A percentile compares a stretch with the other conserved stretches of the same genome.
phyloP scores from a whole-genome alignment of 495 filamentous ascomycete genomes.

The Penicillium fimorum region DNA sequence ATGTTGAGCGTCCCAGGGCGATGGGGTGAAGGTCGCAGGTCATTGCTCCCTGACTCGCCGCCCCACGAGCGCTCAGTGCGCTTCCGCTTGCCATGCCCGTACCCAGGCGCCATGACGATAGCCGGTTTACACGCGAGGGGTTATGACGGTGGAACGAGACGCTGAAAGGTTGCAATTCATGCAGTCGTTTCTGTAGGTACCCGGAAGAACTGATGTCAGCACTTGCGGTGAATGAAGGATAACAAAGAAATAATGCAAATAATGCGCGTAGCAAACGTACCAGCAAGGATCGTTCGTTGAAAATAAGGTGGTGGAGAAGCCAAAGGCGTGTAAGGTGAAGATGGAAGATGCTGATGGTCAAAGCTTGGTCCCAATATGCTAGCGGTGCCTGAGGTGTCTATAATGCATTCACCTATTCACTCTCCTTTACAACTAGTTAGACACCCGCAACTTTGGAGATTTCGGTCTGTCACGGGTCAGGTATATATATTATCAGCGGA shows the following conservation, averaged over 20 bases:
- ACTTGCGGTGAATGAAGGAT: conserved; percentile 12
- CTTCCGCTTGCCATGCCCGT: conserved; percentile 58
- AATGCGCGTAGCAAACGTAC: conserved; percentile 14
- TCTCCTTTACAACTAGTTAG: no score
- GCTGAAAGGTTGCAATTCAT: conserved; percentile 43
- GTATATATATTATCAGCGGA: no score
- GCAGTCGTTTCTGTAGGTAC: conserved; percentile 26
- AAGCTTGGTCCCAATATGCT: conserved; percentile 25
- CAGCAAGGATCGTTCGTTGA: conserved; percentile 12
- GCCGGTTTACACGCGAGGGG: conserved; percentile 30
- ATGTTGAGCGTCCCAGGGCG: conserved; percentile 58
- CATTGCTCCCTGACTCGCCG: conserved; percentile 47
- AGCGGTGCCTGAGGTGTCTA: conserved; percentile 20
- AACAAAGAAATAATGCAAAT: background rate
- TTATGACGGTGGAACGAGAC: conserved; percentile 29
- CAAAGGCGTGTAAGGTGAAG: conserved; percentile 19
- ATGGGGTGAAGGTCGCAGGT: conserved; percentile 62
- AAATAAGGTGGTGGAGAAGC: conserved; percentile 2
- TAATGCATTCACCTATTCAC: background rate
- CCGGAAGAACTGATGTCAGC: conserved; percentile 10
- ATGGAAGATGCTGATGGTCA: conserved; percentile 20
- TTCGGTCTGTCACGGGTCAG: no score
- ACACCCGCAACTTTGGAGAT: no score
- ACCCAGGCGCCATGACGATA: conserved; percentile 50
- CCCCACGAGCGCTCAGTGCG: conserved; percentile 54